Percentiles rank a stretch among this genome's conserved stretches.
These are phyloP conservation scores for Polychaeton citri DNA, from an alignment of 2,329 filamentous ascomycete genomes.

Conservation along the genomic window DNA sequence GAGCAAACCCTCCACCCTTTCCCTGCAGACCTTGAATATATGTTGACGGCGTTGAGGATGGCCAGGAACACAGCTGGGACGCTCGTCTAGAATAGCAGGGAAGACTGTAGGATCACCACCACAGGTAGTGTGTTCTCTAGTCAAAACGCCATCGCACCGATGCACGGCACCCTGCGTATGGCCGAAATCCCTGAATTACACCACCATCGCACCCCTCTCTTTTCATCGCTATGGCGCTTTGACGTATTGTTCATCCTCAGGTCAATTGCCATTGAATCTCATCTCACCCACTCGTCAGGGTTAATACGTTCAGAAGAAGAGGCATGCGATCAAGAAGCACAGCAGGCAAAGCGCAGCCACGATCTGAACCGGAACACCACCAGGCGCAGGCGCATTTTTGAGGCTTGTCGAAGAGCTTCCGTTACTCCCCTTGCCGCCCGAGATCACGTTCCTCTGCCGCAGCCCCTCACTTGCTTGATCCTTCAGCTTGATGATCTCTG, in stretches of 20 bases:
- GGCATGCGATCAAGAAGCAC: slow-evolving; percentile 87
- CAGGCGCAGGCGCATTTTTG: slow-evolving; percentile 18
- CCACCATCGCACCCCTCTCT: not conserved
- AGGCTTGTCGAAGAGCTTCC: slow-evolving; percentile 9
- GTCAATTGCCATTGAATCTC: not conserved
- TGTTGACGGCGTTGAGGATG: no score
- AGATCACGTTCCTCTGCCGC: slow-evolving; percentile 62
- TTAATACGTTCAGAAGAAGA: slow-evolving; percentile 61
- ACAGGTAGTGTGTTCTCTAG: not conserved
- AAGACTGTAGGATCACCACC: no score
- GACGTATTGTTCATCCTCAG: not conserved
- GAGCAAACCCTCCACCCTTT: no score
- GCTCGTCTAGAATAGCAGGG: no score
- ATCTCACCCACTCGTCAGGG: not conserved
- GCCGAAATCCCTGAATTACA: no score
- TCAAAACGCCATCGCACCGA: not conserved
- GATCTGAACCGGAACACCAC: slow-evolving; percentile 78
- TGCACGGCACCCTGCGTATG: no score
- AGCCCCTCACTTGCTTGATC: slow-evolving; percentile 55
- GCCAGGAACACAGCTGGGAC: no score
- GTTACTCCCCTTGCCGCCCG: slow-evolving; percentile 3
- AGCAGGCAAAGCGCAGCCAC: slow-evolving; percentile 73
- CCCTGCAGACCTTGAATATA: no score
- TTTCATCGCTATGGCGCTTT: not conserved
- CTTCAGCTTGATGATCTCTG: slow-evolving; percentile 55